Evolutionary conservation across 345 rosid species (phyloP).

Genomic region (Sonneratia caseolaris): DNA sequence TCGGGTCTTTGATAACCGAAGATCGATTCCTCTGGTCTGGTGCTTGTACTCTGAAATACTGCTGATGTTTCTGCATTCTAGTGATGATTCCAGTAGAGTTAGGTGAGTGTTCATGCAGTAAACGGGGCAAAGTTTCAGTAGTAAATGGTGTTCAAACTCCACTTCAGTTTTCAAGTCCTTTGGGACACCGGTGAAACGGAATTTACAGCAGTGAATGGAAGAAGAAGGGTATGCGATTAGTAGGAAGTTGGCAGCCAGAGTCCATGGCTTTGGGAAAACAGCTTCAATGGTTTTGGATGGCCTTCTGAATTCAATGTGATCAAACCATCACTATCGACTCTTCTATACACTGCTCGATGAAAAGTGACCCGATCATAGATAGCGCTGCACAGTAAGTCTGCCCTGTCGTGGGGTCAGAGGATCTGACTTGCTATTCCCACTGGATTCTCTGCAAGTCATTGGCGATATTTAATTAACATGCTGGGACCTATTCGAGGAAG

Average conservation of each 20-base stretch:
- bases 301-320: not conserved
- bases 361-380: not conserved
- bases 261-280: constrained; percentile 3
- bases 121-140: not conserved
- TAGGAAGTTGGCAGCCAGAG: constrained; percentile 3
- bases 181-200: not conserved
- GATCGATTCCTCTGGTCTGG: not conserved
- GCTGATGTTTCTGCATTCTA: not conserved
- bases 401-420: not conserved
- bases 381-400: not conserved
- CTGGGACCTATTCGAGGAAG: not conserved
- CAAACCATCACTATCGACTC: too few relatives aligned
- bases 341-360: not conserved
- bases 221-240: constrained; percentile 7
- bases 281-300: not conserved
- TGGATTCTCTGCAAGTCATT: not conserved
- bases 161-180: not conserved
- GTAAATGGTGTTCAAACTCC: not conserved
- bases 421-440: not conserved
- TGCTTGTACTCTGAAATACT: not conserved
- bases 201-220: not conserved
- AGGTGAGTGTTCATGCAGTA: not conserved
- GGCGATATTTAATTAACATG: not conserved
- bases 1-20: not conserved
- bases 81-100: not conserved